A percentile compares a stretch with the other conserved stretches of the same genome.
These are phyloP conservation scores for Xylariaceae sp. DNA, from an alignment of 2,329 filamentous ascomycete species.

Conservation along the genomic window DNA sequence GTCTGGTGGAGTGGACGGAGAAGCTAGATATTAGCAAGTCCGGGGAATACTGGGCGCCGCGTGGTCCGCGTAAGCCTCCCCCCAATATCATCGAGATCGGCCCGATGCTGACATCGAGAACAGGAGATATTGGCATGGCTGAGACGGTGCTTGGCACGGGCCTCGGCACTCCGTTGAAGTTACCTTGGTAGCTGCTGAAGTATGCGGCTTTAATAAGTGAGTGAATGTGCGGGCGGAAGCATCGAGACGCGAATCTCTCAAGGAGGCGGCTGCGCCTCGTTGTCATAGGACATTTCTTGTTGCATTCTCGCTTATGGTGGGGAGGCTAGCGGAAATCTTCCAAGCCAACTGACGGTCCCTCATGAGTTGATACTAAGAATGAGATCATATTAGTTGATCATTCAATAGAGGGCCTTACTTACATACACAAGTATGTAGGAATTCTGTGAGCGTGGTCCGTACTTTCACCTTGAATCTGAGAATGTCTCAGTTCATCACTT, in stretches of 20 bases:
- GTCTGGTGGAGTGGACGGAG: slow-evolving; percentile 63
- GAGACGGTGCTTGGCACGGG: slow-evolving; percentile 63
- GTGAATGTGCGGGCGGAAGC: neutral
- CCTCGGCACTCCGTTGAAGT: slow-evolving; percentile 64
- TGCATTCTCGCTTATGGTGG: no score
- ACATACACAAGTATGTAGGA: no score
- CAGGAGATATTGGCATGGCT: slow-evolving; percentile 70
- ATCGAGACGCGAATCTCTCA: neutral
- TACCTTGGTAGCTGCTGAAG: slow-evolving; percentile 59
- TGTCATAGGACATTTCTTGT: no score
- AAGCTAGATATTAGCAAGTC: slow-evolving; percentile 66
- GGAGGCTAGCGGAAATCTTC: no score
- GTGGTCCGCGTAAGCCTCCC: slow-evolving; percentile 61
- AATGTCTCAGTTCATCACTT: no score
- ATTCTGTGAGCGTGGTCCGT: no score
- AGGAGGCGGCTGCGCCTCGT: no score
- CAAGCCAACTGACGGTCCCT: no score
- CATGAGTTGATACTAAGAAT: neutral
- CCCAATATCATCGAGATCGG: slow-evolving; percentile 6
- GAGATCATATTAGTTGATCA: neutral
- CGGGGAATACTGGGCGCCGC: slow-evolving; percentile 73
- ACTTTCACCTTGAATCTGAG: no score
- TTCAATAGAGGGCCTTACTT: neutral
- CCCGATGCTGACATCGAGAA: slow-evolving; percentile 18
- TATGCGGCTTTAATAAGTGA: neutral